These are phyloP conservation scores for Zanthoxylum bungeanum DNA, from an alignment of 345 rosid genomes.

Conservation along the genomic window DNA sequence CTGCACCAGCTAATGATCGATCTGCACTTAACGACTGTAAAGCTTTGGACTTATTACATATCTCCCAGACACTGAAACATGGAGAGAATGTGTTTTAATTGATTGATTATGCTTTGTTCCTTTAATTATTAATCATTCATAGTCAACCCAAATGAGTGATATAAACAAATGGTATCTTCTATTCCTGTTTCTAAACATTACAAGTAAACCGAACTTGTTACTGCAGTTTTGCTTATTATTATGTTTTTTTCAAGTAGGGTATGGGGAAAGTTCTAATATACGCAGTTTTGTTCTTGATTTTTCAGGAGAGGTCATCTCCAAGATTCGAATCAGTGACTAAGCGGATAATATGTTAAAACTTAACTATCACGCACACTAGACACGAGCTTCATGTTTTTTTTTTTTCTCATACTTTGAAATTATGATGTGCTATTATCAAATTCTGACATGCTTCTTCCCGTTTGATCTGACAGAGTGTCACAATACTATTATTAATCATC, in stretches of 20 bases:
- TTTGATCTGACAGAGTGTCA: background rate
- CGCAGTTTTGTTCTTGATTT: no score
- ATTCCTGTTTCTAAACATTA: background rate
- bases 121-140: slow-evolving; percentile 23
- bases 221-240: background rate
- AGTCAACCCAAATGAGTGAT: slow-evolving; percentile 28
- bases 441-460: slow-evolving; percentile 7
- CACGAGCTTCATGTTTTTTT: background rate
- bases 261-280: no score
- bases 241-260: no score
- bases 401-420: background rate
- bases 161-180: background rate
- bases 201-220: background rate
- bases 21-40: slow-evolving; percentile 49
- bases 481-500: no score
- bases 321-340: no score
- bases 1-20: slow-evolving; percentile 45
- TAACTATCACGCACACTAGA: no score
- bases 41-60: slow-evolving; percentile 62
- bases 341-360: no score
- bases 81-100: slow-evolving; percentile 68
- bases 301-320: no score
- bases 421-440: background rate
- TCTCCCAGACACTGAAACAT: slow-evolving; percentile 72
- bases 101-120: slow-evolving; percentile 16